phyloP scores from a whole-genome alignment of 352 stramenopile genomes.

The Albugo laibachii region DNA sequence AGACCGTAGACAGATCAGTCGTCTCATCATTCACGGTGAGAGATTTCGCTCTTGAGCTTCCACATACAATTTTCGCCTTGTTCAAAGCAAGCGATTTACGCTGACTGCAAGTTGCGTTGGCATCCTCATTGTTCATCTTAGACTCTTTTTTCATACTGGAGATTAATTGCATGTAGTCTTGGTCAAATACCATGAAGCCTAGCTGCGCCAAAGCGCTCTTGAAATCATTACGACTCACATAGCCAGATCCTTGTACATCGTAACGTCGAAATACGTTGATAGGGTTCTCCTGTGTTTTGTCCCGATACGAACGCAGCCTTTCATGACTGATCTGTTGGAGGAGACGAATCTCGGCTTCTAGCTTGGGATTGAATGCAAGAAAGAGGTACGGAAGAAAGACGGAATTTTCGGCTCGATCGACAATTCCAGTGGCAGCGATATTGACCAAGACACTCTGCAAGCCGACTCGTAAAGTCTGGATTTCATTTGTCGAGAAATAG shows the following conservation, averaged over 20 bases:
- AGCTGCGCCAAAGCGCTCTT: slow-evolving; percentile 32
- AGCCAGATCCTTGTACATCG: slow-evolving; percentile 20
- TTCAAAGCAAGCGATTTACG: neutral
- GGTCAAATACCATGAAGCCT: slow-evolving; percentile 52
- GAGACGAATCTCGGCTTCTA: slow-evolving; percentile 25
- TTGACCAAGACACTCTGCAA: neutral
- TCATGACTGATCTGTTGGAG: slow-evolving; percentile 42
- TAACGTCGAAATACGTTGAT: slow-evolving; percentile 21
- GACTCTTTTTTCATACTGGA: too few relatives aligned
- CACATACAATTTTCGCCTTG: neutral
- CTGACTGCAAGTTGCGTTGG: neutral
- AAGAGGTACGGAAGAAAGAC: slow-evolving; percentile 26
- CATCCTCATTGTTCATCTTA: too few relatives aligned
- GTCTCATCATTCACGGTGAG: neutral
- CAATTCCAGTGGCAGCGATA: neutral
- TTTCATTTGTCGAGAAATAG: too few relatives aligned
- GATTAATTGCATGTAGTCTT: slow-evolving; percentile 20
- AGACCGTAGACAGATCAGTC: neutral
- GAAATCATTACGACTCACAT: slow-evolving; percentile 38
- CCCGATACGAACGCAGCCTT: slow-evolving; percentile 16
- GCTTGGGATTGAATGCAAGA: slow-evolving; percentile 31
- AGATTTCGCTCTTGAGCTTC: neutral
- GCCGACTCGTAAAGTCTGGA: too few relatives aligned
- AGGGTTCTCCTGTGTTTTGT: slow-evolving; percentile 14
- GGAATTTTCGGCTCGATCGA: neutral